Conservation (phyloP, 805 yeast genomes). For the Candida hungchunana region DNA sequence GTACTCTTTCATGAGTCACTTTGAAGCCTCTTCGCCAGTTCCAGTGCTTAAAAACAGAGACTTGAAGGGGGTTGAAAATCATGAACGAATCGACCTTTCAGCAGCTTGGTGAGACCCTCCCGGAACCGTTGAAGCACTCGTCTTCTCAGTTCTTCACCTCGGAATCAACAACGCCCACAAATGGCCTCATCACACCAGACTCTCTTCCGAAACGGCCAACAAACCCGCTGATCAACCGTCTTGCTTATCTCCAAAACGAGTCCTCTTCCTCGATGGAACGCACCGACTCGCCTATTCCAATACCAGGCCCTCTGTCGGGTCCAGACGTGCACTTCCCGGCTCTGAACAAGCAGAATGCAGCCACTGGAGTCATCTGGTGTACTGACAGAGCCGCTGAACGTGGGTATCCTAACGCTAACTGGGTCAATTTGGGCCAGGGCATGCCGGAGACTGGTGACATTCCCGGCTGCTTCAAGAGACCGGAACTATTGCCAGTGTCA, state of each 20-base stretch:
- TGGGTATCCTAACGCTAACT: slow-evolving; percentile 41
- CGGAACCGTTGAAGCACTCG: slow-evolving; percentile 25
- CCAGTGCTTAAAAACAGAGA: too few species aligned
- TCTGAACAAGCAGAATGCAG: slow-evolving; percentile 51
- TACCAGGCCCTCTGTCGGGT: slow-evolving; percentile 43
- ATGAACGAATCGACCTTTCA: slow-evolving; percentile 19
- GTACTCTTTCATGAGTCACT: too few species aligned
- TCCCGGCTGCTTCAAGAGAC: slow-evolving; percentile 55
- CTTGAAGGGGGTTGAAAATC: too few species aligned
- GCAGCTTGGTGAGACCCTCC: slow-evolving; percentile 24
- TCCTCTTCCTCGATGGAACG: slow-evolving; percentile 5
- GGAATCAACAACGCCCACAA: slow-evolving; percentile 7
- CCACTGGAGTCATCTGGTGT: slow-evolving; percentile 63
- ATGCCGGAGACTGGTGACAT: slow-evolving; percentile 62
- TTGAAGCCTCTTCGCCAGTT: too few species aligned
- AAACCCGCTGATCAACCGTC: slow-evolving; percentile 7
- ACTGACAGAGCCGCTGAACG: slow-evolving; percentile 57
- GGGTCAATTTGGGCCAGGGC: slow-evolving; percentile 65
- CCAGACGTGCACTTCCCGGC: slow-evolving; percentile 51
- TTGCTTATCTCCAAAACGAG: slow-evolving; percentile 6
- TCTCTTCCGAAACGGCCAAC: slow-evolving; percentile 1
- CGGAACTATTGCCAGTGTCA: slow-evolving; percentile 42
- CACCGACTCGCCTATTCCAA: slow-evolving; percentile 42
- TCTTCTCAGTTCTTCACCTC: slow-evolving; percentile 22
- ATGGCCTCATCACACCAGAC: slow-evolving; percentile 3